Conservation (phyloP, 169 alveolate species). For the Ichthyophthirius multifiliis region DNA sequence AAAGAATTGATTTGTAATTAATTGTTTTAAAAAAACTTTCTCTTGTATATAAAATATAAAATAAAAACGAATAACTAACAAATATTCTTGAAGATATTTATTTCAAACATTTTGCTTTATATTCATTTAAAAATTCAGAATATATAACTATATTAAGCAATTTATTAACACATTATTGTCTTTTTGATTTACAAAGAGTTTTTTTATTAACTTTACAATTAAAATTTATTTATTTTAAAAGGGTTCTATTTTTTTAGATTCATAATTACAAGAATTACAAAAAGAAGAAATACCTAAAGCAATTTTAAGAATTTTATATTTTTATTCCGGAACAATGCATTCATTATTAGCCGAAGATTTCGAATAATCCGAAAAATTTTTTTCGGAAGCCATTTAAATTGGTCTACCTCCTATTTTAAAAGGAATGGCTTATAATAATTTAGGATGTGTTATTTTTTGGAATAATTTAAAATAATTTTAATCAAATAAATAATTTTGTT, state of each 20-base stretch:
- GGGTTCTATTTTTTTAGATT: constrained; percentile 4
- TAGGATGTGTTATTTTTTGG: not conserved
- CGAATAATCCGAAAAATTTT: not conserved
- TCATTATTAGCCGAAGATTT: not conserved
- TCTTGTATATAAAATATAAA: not conserved
- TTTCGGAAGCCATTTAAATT: not conserved
- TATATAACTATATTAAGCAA: not conserved
- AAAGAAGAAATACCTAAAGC: not conserved
- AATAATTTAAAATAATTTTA: not conserved
- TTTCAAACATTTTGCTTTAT: constrained; percentile 2
- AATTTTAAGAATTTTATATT: not conserved
- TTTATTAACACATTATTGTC: constrained; percentile 10
- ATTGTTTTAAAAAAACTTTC: not conserved
- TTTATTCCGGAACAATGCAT: not conserved
- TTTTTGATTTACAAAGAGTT: constrained; percentile 6
- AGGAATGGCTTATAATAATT: constrained; percentile 3
- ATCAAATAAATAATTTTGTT: not conserved
- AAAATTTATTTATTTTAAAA: not conserved
- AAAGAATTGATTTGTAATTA: too few species aligned
- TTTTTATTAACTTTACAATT: not conserved
- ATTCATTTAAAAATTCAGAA: not conserved
- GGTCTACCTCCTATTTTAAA: not conserved
- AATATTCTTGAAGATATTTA: not conserved
- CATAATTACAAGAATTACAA: not conserved
- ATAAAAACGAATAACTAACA: not conserved